These are phyloP conservation scores for Alternaria panax DNA, from an alignment of 2,329 filamentous ascomycete species.

Conservation along the genomic window DNA sequence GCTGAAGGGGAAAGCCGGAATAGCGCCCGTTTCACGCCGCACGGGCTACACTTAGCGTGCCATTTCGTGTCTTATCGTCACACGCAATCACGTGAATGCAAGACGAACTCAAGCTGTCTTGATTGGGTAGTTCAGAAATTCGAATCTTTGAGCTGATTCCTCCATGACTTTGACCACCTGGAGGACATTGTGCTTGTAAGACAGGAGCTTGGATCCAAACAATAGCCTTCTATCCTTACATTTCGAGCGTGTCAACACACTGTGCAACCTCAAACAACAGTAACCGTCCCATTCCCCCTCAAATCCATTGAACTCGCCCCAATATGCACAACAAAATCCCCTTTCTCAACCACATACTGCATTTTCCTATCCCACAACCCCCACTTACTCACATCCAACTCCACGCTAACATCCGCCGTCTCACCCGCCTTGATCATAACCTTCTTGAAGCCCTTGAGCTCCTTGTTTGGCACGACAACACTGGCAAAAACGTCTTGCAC, in stretches of 20 bases:
- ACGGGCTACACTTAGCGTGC: not conserved
- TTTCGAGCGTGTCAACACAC: too few species aligned
- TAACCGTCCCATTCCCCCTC: slow-evolving; percentile 64
- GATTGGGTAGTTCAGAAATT: too few species aligned
- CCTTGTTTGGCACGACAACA: slow-evolving; percentile 69
- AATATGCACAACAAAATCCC: slow-evolving; percentile 69
- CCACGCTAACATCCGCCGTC: slow-evolving; percentile 62
- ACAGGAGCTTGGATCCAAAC: too few species aligned
- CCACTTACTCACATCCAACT: slow-evolving; percentile 59
- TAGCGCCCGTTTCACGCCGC: not conserved
- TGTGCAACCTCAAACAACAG: slow-evolving; percentile 54
- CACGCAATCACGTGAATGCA: not conserved
- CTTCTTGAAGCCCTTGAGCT: slow-evolving; percentile 73
- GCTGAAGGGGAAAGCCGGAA: not conserved
- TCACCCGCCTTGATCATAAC: slow-evolving; percentile 66
- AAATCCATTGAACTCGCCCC: slow-evolving; percentile 67
- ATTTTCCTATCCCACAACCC: slow-evolving; percentile 67
- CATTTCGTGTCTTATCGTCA: not conserved
- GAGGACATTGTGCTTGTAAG: too few species aligned
- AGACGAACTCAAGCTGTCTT: not conserved
- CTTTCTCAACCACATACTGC: slow-evolving; percentile 77
- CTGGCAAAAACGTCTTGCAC: slow-evolving; percentile 68
- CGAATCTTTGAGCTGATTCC: too few species aligned
- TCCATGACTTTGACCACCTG: too few species aligned
- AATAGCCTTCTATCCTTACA: too few species aligned